A percentile compares a stretch with the other conserved stretches of the same genome.
Conservation (phyloP, 805 yeast genomes). For the Debaryomyces maramus region DNA sequence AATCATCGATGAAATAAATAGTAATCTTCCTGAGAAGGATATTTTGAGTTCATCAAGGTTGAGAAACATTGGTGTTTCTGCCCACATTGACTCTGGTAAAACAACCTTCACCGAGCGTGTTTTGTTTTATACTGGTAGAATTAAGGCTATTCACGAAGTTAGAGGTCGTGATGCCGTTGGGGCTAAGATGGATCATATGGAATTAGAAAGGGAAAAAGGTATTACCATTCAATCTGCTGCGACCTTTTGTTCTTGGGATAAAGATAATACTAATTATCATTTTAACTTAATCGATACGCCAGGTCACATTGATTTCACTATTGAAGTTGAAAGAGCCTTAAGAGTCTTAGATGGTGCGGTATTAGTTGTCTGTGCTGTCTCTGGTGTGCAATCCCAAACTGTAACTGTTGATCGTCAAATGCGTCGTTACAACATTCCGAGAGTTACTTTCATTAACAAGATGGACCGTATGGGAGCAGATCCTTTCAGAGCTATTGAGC, state of each 20-base stretch:
- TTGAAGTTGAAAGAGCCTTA: constrained; percentile 98
- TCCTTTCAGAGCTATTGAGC: constrained; percentile 94
- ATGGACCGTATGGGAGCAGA: constrained; percentile 99
- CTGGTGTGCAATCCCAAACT: constrained; percentile 98
- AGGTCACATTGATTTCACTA: constrained; percentile 98
- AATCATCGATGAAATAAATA: constrained; percentile 57
- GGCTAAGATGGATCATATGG: constrained; percentile 99
- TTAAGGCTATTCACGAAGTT: constrained; percentile 94
- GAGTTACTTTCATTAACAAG: constrained; percentile 93
- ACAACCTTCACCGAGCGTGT: constrained; percentile 98
- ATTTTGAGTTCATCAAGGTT: constrained; percentile 51
- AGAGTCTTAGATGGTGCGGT: constrained; percentile 98
- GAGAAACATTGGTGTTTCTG: constrained; percentile 96
- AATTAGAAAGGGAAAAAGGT: constrained; percentile 96
- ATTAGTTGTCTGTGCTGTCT: constrained; percentile 95
- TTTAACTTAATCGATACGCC: constrained; percentile 97
- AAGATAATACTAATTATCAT: constrained; percentile 66
- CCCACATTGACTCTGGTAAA: constrained; percentile 97
- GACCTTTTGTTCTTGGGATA: constrained; percentile 95
- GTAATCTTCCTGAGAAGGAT: constrained; percentile 52
- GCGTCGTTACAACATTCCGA: constrained; percentile 97
- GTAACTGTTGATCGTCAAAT: constrained; percentile 98
- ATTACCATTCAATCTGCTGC: constrained; percentile 99
- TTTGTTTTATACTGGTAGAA: constrained; percentile 92
- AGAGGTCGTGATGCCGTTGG: constrained; percentile 98